phyloP scores from a whole-genome alignment of 2,329 filamentous ascomycete genomes.

The Hymenoscyphus repandus region DNA sequence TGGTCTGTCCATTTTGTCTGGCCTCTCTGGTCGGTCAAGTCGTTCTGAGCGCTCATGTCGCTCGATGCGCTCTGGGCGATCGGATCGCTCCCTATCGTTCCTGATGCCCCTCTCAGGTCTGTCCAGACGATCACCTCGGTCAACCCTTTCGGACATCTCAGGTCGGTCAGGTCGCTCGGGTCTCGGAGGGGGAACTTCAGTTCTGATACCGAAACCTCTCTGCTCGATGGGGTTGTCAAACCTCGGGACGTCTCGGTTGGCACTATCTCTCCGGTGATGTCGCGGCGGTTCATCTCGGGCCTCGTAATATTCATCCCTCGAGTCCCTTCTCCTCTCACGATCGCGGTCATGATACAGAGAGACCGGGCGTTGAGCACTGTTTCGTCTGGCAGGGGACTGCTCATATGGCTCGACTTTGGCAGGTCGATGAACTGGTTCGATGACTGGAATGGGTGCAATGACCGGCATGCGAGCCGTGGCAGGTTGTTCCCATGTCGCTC shows the following conservation, averaged over 20 bases:
- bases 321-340: constrained; percentile 15
- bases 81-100: constrained; percentile 6
- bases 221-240: constrained; percentile 27
- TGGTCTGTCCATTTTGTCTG: constrained; percentile 9
- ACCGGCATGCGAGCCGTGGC: constrained; percentile 42
- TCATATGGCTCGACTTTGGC: constrained; percentile 23
- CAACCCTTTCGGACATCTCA: constrained; percentile 16
- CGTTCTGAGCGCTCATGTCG: constrained; percentile 14
- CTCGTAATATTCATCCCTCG: constrained; percentile 30
- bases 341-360: constrained; percentile 27
- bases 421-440: constrained; percentile 25
- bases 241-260: constrained; percentile 21
- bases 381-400: constrained; percentile 26
- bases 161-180: constrained; percentile 8
- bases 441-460: constrained; percentile 28
- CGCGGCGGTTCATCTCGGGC: constrained; percentile 25
- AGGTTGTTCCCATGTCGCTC: constrained; percentile 40
- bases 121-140: constrained; percentile 6
- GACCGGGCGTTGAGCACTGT: constrained; percentile 31
- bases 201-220: constrained; percentile 23
- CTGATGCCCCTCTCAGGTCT: constrained; percentile 1
- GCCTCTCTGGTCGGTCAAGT: constrained; percentile 10
- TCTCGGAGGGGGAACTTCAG: constrained; percentile 9
- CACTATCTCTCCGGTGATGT: constrained; percentile 14
- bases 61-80: constrained; percentile 10